Percentiles rank a stretch among this genome's conserved stretches.
Evolutionary conservation across 2,329 filamentous ascomycete species (phyloP).

Genomic region (Saccharata proteae): DNA sequence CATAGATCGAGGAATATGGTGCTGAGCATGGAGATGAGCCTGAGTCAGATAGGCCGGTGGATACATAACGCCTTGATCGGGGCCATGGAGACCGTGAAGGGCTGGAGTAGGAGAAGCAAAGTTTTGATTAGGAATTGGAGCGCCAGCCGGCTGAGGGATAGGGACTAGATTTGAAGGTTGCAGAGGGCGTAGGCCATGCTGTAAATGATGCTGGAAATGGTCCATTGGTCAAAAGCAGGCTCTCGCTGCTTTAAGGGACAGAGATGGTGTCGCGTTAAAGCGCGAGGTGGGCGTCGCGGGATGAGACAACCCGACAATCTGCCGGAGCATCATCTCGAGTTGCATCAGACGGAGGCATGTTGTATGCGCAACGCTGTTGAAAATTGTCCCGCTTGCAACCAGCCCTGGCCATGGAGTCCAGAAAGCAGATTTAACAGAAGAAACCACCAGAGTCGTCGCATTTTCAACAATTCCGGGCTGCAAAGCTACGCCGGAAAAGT

Average conservation of each 20-base stretch:
- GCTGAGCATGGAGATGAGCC: conserved; percentile 15
- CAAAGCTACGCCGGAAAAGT: too few species aligned
- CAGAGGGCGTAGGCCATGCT: conserved; percentile 16
- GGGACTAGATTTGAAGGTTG: conserved; percentile 17
- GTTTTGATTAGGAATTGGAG: conserved; percentile 1
- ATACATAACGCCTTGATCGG: conserved; percentile 14
- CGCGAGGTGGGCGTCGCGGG: too few species aligned
- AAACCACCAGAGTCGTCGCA: too few species aligned
- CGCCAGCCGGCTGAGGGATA: conserved; percentile 16
- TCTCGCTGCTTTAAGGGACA: conserved; percentile 18
- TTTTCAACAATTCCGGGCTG: too few species aligned
- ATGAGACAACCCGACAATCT: too few species aligned
- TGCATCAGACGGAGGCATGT: too few species aligned
- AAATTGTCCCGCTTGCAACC: too few species aligned
- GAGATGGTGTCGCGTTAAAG: too few species aligned
- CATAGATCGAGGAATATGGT: conserved; percentile 14
- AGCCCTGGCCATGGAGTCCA: too few species aligned
- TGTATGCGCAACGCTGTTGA: too few species aligned
- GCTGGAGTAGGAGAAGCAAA: conserved; percentile 20
- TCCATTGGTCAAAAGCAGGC: conserved; percentile 6
- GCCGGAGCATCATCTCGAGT: too few species aligned
- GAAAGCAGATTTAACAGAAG: too few species aligned
- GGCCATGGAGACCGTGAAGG: conserved; percentile 29
- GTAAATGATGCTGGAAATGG: conserved; percentile 9
- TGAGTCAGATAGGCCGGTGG: conserved; percentile 2